Evolutionary conservation across 1,284 basidiomycete species (phyloP).

Genomic region (Austroboletus novae-zelandiae): DNA sequence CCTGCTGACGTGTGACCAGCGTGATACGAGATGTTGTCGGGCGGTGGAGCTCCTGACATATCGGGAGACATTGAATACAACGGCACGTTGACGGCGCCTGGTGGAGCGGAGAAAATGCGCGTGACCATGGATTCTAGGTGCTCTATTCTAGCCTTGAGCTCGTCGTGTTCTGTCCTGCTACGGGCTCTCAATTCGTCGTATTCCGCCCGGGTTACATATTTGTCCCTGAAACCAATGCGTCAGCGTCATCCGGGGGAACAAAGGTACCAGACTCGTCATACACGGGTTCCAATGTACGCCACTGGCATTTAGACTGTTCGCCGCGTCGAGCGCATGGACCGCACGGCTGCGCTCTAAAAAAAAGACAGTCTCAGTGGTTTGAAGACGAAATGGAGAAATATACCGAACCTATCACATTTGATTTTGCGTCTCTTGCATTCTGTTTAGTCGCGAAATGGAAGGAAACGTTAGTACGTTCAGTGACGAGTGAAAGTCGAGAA

Average conservation of each 20-base stretch:
- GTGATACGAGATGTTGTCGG: slow-evolving; percentile 32
- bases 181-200: slow-evolving; percentile 49
- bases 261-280: slow-evolving; percentile 31
- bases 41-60: slow-evolving; percentile 26
- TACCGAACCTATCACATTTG: slow-evolving; percentile 55
- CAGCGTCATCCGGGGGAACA: slow-evolving; percentile 7
- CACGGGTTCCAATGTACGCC: slow-evolving; percentile 58
- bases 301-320: slow-evolving; percentile 54
- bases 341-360: slow-evolving; percentile 49
- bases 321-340: slow-evolving; percentile 53
- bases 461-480: background rate
- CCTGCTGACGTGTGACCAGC: slow-evolving; percentile 24
- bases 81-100: slow-evolving; percentile 28
- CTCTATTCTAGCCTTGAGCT: slow-evolving; percentile 42
- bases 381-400: slow-evolving; percentile 14
- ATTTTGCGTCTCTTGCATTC: slow-evolving; percentile 63
- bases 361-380: slow-evolving; percentile 20
- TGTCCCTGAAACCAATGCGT: slow-evolving; percentile 42
- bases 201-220: slow-evolving; percentile 52
- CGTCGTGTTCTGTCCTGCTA: slow-evolving; percentile 45
- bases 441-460: slow-evolving; percentile 20
- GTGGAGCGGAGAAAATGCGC: slow-evolving; percentile 29
- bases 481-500: too few relatives aligned
- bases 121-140: slow-evolving; percentile 36
- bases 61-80: slow-evolving; percentile 33